These are phyloP conservation scores for Chrysoporthe puriensis DNA, from an alignment of 2,329 filamentous ascomycete species.

Conservation along the genomic window DNA sequence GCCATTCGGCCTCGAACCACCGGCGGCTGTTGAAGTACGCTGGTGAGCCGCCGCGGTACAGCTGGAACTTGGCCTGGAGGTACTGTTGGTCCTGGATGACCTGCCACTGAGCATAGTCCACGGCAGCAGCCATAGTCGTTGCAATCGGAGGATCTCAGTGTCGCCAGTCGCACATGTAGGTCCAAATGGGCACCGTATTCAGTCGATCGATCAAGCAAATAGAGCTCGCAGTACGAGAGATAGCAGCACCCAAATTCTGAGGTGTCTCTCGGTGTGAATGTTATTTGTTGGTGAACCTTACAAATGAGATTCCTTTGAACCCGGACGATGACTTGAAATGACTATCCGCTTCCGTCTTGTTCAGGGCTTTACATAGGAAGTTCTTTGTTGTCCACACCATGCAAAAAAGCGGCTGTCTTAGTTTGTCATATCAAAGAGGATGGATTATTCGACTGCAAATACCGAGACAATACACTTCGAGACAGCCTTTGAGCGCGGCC, in stretches of 20 bases:
- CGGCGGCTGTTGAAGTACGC: not conserved
- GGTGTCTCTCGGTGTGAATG: no score
- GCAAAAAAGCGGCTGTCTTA: not conserved
- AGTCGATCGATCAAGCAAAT: no score
- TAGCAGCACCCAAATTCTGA: no score
- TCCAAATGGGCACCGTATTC: not conserved
- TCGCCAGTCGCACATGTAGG: not conserved
- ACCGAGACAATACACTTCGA: no score
- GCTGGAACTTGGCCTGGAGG: not conserved
- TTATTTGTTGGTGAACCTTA: no score
- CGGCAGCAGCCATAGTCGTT: not conserved
- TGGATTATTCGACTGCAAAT: no score
- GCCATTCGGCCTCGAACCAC: not conserved
- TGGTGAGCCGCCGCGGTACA: not conserved
- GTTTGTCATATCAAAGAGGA: no score
- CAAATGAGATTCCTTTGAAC: not conserved
- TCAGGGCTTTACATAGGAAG: not conserved
- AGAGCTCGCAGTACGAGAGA: no score
- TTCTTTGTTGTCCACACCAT: not conserved
- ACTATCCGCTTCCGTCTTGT: not conserved
- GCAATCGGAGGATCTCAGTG: not conserved
- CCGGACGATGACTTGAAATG: not conserved
- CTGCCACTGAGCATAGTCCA: not conserved
- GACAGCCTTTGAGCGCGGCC: no score
- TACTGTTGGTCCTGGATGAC: not conserved